These are phyloP conservation scores for Vanderwaltozyma yarrowii DNA, from an alignment of 805 yeast species.

Conservation along the genomic window DNA sequence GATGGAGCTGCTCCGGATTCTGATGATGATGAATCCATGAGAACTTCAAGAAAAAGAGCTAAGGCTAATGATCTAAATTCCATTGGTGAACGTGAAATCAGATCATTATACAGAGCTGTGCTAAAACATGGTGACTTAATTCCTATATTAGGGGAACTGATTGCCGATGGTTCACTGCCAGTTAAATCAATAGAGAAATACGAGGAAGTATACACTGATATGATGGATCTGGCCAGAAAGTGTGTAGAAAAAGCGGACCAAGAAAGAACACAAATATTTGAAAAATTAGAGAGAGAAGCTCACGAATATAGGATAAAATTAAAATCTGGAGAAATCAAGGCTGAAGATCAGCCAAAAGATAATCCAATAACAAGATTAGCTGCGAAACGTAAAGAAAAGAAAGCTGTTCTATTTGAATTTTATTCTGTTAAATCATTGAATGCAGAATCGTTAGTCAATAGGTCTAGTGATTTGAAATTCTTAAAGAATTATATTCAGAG, in stretches of 20 bases:
- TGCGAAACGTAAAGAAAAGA: constrained; percentile 70
- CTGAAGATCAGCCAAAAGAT: constrained; percentile 26
- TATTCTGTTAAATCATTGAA: constrained; percentile 80
- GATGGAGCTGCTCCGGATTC: constrained; percentile 33
- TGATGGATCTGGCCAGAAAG: constrained; percentile 50
- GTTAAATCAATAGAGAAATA: constrained; percentile 74
- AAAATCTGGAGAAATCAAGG: constrained; percentile 27
- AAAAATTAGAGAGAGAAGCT: constrained; percentile 52
- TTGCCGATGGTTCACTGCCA: constrained; percentile 82
- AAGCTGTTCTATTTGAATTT: constrained; percentile 82
- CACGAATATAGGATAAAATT: constrained; percentile 40
- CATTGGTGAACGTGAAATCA: constrained; percentile 75
- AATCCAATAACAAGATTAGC: constrained; percentile 46
- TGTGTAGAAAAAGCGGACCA: constrained; percentile 56
- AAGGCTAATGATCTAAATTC: constrained; percentile 39
- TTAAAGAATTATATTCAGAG: constrained; percentile 44
- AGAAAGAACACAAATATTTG: constrained; percentile 44
- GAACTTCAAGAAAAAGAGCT: constrained; percentile 30
- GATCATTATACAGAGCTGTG: constrained; percentile 76
- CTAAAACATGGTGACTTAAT: constrained; percentile 72
- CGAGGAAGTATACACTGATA: constrained; percentile 65
- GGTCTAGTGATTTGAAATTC: constrained; percentile 77
- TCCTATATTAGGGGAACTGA: constrained; percentile 71
- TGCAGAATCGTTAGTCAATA: constrained; percentile 74
- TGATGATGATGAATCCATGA: constrained; percentile 31